phyloP scores from a whole-genome alignment of 306 rosid species.

The Abrus pulchellus region DNA sequence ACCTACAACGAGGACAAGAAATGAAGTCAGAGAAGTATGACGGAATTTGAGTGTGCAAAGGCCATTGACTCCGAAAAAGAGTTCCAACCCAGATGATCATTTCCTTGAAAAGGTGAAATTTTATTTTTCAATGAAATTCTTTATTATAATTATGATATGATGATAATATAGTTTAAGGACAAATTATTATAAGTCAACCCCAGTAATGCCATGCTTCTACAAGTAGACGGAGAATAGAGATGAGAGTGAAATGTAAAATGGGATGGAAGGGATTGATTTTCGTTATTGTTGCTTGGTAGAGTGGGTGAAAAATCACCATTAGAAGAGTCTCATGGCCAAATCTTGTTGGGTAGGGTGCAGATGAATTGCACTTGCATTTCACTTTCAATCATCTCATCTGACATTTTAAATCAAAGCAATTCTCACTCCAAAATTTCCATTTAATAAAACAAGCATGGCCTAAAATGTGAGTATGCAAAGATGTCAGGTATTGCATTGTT shows the following conservation, averaged over 20 bases:
- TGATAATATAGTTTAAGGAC: not conserved
- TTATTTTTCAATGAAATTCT: not conserved
- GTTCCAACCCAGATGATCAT: not conserved
- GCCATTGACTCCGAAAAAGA: not conserved
- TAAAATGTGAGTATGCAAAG: conserved; percentile 20
- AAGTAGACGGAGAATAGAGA: not conserved
- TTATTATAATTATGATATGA: not conserved
- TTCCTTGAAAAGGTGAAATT: conserved; percentile 10
- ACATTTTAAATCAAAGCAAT: conserved; percentile 7
- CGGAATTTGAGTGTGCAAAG: not conserved
- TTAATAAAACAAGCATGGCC: not conserved
- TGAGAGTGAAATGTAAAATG: conserved; percentile 9
- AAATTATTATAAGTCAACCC: conserved; percentile 1
- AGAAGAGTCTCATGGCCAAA: not conserved
- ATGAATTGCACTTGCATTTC: not conserved
- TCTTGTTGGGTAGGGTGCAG: not conserved
- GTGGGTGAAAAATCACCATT: conserved; percentile 12
- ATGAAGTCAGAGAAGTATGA: conserved; percentile 10
- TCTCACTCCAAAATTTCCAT: conserved; percentile 16
- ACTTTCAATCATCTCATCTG: not conserved
- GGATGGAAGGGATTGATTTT: not conserved
- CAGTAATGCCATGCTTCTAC: not conserved
- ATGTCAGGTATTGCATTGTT: not conserved
- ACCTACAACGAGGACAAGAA: conserved; percentile 62
- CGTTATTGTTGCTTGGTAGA: not conserved